Percentiles rank a stretch among this genome's conserved stretches.
phyloP scores from a whole-genome alignment of 1,284 basidiomycete species.

The Ceratobasidium theobromae region DNA sequence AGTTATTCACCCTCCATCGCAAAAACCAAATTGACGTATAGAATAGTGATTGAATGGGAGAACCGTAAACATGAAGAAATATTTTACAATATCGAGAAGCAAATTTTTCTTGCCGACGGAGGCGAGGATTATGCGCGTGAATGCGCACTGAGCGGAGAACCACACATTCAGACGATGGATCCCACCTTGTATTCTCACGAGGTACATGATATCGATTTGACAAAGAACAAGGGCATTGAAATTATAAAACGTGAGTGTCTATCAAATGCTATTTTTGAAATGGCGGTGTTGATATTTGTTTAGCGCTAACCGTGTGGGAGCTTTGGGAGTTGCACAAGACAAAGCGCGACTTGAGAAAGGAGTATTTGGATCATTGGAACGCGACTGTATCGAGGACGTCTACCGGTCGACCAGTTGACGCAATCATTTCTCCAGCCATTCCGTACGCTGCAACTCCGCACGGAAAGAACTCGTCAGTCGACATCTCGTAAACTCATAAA shows the following conservation, averaged over 20 bases:
- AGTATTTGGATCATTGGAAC: slow-evolving; percentile 61
- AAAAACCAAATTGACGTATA: background rate
- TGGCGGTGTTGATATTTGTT: background rate
- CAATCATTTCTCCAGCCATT: slow-evolving; percentile 59
- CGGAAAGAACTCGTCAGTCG: slow-evolving; percentile 43
- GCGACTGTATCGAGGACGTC: slow-evolving; percentile 51
- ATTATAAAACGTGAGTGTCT: slow-evolving; percentile 18
- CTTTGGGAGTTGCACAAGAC: slow-evolving; percentile 58
- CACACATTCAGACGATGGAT: slow-evolving; percentile 53
- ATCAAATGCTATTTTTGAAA: background rate
- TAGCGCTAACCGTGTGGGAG: slow-evolving; percentile 48
- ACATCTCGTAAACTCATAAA: slow-evolving; percentile 10
- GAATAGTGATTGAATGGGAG: slow-evolving; percentile 46
- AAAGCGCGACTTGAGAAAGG: slow-evolving; percentile 50
- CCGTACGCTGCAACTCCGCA: slow-evolving; percentile 54
- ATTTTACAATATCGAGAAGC: slow-evolving; percentile 30
- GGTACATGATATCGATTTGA: background rate
- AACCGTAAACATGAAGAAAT: slow-evolving; percentile 34
- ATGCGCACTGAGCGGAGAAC: slow-evolving; percentile 50
- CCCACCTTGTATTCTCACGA: slow-evolving; percentile 36
- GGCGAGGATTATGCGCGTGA: slow-evolving; percentile 32
- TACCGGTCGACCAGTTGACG: slow-evolving; percentile 65
- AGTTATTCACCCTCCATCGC: background rate
- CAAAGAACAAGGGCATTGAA: slow-evolving; percentile 15
- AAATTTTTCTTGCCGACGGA: slow-evolving; percentile 38